phyloP scores from a whole-genome alignment of 164 flowering plant species.

The Dillenia suffruticosa region DNA sequence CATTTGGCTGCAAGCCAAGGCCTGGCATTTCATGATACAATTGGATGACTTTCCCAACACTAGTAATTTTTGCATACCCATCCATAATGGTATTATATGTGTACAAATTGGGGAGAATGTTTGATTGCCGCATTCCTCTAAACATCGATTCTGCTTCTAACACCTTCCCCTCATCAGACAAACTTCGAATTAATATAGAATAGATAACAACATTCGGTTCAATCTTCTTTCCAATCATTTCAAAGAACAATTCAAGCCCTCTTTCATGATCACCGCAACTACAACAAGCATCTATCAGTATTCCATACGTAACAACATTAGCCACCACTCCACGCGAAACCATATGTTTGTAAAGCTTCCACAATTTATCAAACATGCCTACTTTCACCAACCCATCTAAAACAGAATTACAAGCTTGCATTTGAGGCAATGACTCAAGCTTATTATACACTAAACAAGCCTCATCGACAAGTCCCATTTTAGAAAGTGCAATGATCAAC shows the following conservation, averaged over 20 bases:
- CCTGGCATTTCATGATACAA: slow-evolving; percentile 51
- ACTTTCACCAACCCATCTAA: slow-evolving; percentile 46
- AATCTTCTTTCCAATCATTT: slow-evolving; percentile 46
- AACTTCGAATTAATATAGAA: slow-evolving; percentile 51
- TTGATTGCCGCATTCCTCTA: slow-evolving; percentile 34
- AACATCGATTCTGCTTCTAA: slow-evolving; percentile 45
- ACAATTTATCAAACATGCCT: slow-evolving; percentile 40
- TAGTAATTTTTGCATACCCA: slow-evolving; percentile 51
- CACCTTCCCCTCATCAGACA: slow-evolving; percentile 41
- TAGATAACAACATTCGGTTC: slow-evolving; percentile 56
- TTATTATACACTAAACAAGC: slow-evolving; percentile 59
- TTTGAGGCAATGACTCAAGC: slow-evolving; percentile 35
- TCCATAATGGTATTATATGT: slow-evolving; percentile 59
- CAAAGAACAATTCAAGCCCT: slow-evolving; percentile 43
- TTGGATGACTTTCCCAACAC: slow-evolving; percentile 27
- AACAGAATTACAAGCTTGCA: slow-evolving; percentile 54
- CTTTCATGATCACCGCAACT: slow-evolving; percentile 29
- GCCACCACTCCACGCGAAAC: slow-evolving; percentile 33
- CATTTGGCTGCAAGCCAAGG: slow-evolving; percentile 42
- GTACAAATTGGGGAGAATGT: slow-evolving; percentile 53
- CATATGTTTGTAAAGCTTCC: slow-evolving; percentile 52
- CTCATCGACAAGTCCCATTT: slow-evolving; percentile 61
- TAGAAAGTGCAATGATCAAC: slow-evolving; percentile 44
- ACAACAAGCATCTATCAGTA: slow-evolving; percentile 58
- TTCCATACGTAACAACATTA: slow-evolving; percentile 51